Evolutionary conservation across 2,329 filamentous ascomycete genomes (phyloP), one percentile per base, ranked within the genome.

Genomic region (Thielaviopsis ethacetica): DNA sequence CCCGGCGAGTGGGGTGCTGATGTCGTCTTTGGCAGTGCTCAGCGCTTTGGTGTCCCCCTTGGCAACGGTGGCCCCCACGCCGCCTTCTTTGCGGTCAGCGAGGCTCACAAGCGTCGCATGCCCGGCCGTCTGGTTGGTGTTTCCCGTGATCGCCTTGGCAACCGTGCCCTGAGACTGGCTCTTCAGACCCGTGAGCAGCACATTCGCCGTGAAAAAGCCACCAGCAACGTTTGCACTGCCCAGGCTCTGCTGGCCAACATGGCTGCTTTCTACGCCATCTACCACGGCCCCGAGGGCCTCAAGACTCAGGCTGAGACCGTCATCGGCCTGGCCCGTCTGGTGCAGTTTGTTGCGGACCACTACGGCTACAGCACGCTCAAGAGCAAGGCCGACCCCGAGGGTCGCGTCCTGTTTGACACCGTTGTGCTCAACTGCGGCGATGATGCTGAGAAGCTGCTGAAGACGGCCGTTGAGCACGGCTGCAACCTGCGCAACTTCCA

Each of bases 151-250:
- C 81, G 91, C 58, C 76, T 90, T 5, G 91, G 91, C 7, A 82
- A 87, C 63, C 84, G 80, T 13, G 91, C 91, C 5, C 83, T 94
- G 64, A 80, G 91, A 65, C 73, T 96, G 67, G 87, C 91, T 19
- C 75, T 96, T 57, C 91, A 97, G 73, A 96, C 91, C 10, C 80
- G 91, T 65, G 91, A 97, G 73, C 91, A 97, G 74, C 91, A 97
- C 70, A 96, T 97, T 69, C 82, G 91, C 64, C 82, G 91, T 67
- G 91, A 97, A 70, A 96, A 96, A 78, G 91, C 91, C 1, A 97
- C 91, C 1, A 95, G 90, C 75, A 97, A 97, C 68, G 91, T 96
- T 61, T 97, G 91, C 75, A 97, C 91, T 1, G 91, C 91, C 1
- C 91, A 97, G 72, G 91, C 91, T 9, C 75, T 97, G 26, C 76